Percentiles rank a stretch among this genome's conserved stretches.
Conservation (phyloP, 2,329 filamentous ascomycete species). For the Botryotinia calthae region DNA sequence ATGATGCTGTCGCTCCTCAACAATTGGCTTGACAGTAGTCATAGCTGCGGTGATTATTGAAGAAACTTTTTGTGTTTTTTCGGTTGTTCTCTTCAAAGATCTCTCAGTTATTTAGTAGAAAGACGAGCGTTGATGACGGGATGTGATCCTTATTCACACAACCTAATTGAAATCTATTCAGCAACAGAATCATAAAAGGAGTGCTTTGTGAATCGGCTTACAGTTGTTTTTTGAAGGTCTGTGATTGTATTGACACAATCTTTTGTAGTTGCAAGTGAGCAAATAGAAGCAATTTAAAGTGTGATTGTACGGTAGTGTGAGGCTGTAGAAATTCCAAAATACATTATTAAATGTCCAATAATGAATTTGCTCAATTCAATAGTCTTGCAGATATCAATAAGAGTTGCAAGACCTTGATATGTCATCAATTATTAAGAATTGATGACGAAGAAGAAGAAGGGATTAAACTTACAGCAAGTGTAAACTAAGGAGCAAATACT, state of each 20-base stretch:
- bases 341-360: neutral
- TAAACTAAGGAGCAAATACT: neutral
- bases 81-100: neutral
- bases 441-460: neutral
- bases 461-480: neutral
- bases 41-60: neutral
- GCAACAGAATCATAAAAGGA: neutral
- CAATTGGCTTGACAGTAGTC: conserved; percentile 13
- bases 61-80: neutral
- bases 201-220: neutral
- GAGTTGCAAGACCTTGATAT: neutral
- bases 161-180: neutral
- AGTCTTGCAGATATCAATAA: neutral
- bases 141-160: neutral
- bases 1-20: neutral
- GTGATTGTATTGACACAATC: neutral
- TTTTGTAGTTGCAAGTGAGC: neutral
- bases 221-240: neutral
- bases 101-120: neutral
- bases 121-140: neutral
- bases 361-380: neutral
- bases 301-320: neutral
- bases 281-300: neutral
- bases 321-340: neutral
- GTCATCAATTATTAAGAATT: neutral